A percentile compares a stretch with the other conserved stretches of the same genome.
These are phyloP conservation scores for Austroboletus eburneus DNA, from an alignment of 768 basidiomycete genomes.

Conservation along the genomic window DNA sequence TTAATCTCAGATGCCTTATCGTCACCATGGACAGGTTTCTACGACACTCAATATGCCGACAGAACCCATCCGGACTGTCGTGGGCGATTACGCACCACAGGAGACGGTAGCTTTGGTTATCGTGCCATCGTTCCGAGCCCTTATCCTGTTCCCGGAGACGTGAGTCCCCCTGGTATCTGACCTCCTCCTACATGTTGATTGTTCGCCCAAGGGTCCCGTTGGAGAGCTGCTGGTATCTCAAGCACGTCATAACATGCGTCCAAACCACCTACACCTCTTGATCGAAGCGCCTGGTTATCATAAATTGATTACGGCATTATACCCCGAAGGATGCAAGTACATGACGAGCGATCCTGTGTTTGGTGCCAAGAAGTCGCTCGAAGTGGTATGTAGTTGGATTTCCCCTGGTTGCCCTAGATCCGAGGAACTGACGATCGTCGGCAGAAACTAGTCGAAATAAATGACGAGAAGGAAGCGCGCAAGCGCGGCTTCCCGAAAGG, in stretches of 20 bases:
- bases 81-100: slow-evolving; percentile 54
- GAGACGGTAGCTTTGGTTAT: slow-evolving; percentile 65
- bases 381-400: slow-evolving; percentile 53
- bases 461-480: too few species aligned
- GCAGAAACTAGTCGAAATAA: too few species aligned
- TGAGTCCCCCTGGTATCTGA: slow-evolving; percentile 26
- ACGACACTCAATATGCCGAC: slow-evolving; percentile 50
- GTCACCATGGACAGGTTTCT: slow-evolving; percentile 18
- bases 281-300: slow-evolving; percentile 69
- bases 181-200: slow-evolving; percentile 11
- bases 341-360: slow-evolving; percentile 73
- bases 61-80: slow-evolving; percentile 66
- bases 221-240: slow-evolving; percentile 53
- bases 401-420: neutral
- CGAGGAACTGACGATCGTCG: neutral
- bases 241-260: slow-evolving; percentile 71
- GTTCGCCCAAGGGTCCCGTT: slow-evolving; percentile 55
- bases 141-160: slow-evolving; percentile 74
- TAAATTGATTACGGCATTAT: slow-evolving; percentile 70
- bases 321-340: slow-evolving; percentile 66
- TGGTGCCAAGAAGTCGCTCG: slow-evolving; percentile 74
- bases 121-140: slow-evolving; percentile 65
- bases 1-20: slow-evolving; percentile 12
- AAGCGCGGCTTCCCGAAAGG: too few species aligned
- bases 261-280: slow-evolving; percentile 76